A percentile compares a stretch with the other conserved stretches of the same genome.
phyloP scores from a whole-genome alignment of 2,329 filamentous ascomycete genomes.

The Apiospora saccharicola region DNA sequence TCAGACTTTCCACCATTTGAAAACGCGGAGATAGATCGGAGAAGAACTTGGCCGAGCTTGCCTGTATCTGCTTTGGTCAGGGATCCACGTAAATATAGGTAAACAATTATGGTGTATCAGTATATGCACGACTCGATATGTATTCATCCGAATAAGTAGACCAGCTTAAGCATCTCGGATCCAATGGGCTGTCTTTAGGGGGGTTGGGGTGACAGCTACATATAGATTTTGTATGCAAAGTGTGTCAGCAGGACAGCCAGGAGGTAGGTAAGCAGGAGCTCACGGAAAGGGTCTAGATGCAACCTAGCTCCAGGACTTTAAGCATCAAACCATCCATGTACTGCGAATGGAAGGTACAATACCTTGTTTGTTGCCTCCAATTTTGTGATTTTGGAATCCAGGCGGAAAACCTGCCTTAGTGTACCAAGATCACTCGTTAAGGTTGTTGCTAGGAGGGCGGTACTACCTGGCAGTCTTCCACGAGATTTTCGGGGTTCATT shows the following conservation, averaged over 20 bases:
- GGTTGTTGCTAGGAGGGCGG: neutral
- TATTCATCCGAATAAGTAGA: too few relatives aligned
- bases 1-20: neutral
- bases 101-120: neutral
- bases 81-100: neutral
- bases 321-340: neutral
- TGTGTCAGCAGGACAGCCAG: neutral
- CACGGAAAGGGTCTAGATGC: neutral
- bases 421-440: conserved; percentile 7
- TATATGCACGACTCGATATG: too few relatives aligned
- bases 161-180: too few relatives aligned
- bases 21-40: neutral
- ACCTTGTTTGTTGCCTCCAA: neutral
- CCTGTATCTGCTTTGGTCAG: neutral
- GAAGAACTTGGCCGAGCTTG: neutral
- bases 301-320: neutral
- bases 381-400: neutral
- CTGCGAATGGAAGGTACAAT: neutral
- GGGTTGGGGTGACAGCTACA: neutral
- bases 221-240: neutral
- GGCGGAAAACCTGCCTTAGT: conserved; percentile 19
- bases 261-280: neutral
- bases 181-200: neutral
- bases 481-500: too few relatives aligned
- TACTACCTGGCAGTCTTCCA: neutral